Conservation (phyloP, 345 rosid species). For the Clausena lansium region DNA sequence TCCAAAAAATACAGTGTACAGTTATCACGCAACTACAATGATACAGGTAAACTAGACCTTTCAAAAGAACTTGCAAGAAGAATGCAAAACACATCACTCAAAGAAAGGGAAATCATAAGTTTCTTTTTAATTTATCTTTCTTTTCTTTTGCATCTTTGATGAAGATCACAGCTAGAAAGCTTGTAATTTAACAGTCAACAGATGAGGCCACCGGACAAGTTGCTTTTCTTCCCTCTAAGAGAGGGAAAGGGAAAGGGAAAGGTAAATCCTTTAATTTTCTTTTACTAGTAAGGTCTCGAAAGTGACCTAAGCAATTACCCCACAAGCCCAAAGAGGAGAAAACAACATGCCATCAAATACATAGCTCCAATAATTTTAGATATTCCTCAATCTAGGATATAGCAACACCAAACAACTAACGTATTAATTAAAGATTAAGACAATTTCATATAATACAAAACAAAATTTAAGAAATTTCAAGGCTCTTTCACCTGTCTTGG, state of each 20-base stretch:
- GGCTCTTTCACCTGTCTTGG: constrained; percentile 1
- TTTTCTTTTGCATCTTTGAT: constrained; percentile 22
- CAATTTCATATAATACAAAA: not conserved
- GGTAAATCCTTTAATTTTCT: constrained; percentile 20
- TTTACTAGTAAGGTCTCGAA: constrained; percentile 29
- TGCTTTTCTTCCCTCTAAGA: constrained; percentile 18
- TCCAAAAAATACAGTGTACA: constrained; percentile 16
- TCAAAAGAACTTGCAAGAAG: not conserved
- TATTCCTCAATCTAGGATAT: constrained; percentile 11
- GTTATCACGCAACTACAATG: constrained; percentile 16
- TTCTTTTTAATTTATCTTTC: constrained; percentile 20
- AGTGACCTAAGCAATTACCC: constrained; percentile 34
- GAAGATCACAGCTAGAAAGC: constrained; percentile 26
- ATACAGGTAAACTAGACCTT: constrained; percentile 13
- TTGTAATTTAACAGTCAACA: constrained; percentile 21
- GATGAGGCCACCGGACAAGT: constrained; percentile 21
- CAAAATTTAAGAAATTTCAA: constrained; percentile 13
- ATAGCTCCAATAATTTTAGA: constrained; percentile 24
- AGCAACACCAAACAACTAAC: constrained; percentile 7
- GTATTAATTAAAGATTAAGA: constrained; percentile 14
- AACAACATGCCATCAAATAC: constrained; percentile 21
- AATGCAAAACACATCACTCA: constrained; percentile 15
- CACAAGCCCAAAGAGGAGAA: constrained; percentile 28
- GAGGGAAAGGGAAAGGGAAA: constrained; percentile 28
- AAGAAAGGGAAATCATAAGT: constrained; percentile 18